Conservation (phyloP, 305 asterid species). For the Fraxinus albicans region DNA sequence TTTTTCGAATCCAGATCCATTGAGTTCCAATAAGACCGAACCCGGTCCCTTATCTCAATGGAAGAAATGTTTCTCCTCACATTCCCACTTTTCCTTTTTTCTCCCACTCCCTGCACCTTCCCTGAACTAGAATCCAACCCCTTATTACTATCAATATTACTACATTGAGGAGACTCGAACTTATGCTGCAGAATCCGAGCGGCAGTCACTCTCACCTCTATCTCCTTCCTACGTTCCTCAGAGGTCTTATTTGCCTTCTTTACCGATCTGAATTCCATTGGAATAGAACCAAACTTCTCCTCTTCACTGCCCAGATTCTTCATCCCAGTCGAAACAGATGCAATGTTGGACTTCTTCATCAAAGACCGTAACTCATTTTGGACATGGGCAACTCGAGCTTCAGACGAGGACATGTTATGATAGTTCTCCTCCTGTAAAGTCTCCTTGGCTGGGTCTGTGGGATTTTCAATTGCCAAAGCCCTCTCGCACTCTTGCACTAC, state of each 20-base stretch:
- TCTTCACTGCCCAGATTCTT: slow-evolving; percentile 76
- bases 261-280: slow-evolving; percentile 70
- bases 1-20: slow-evolving; percentile 61
- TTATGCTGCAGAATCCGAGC: background rate
- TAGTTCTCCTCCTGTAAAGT: background rate
- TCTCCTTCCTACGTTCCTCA: slow-evolving; percentile 87
- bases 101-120: slow-evolving; percentile 55
- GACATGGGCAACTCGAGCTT: background rate
- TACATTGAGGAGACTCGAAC: slow-evolving; percentile 25
- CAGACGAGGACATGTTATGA: background rate
- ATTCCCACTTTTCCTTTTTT: slow-evolving; percentile 58
- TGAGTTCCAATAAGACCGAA: slow-evolving; percentile 72
- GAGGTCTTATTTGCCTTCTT: slow-evolving; percentile 78
- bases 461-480: slow-evolving; percentile 63
- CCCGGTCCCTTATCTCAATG: slow-evolving; percentile 72
- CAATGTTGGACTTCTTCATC: slow-evolving; percentile 31
- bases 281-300: slow-evolving; percentile 65
- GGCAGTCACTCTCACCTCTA: slow-evolving; percentile 44
- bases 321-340: slow-evolving; percentile 84
- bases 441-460: background rate
- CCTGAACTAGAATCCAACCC: slow-evolving; percentile 53
- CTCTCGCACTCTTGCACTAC: slow-evolving; percentile 80
- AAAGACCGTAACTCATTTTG: background rate
- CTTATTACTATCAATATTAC: slow-evolving; percentile 28
- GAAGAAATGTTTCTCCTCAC: slow-evolving; percentile 45